Percentiles rank a stretch among this genome's conserved stretches.
Evolutionary conservation across 495 filamentous ascomycete genomes (phyloP).

Genomic region (Hypomontagnella monticulosa): DNA sequence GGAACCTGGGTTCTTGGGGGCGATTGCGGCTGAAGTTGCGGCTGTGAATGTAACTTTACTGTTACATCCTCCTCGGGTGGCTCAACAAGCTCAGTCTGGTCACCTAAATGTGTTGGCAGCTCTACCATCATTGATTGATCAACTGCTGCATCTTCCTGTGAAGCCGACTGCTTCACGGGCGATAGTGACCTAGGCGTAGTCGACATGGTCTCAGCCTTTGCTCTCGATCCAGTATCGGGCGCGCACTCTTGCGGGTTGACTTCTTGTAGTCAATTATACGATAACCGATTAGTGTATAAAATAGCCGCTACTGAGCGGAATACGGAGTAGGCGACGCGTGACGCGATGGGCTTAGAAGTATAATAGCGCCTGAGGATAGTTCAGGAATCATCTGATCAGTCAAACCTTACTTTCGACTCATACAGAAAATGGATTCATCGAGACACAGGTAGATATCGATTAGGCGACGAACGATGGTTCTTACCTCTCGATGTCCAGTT

Average conservation of each 20-base stretch:
- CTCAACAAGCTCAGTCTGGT: conserved; percentile 28
- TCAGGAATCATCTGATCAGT: conserved; percentile 21
- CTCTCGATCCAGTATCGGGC: background rate
- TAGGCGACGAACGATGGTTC: background rate
- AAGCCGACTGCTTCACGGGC: conserved; percentile 29
- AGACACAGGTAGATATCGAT: conserved; percentile 1
- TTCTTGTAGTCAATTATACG: background rate
- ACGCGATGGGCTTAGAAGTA: conserved; percentile 21
- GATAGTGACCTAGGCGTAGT: conserved; percentile 42
- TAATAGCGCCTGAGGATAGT: conserved; percentile 18
- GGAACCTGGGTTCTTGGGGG: conserved; percentile 45
- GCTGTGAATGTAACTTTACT: conserved; percentile 46
- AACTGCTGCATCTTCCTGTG: conserved; percentile 28
- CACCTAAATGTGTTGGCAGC: conserved; percentile 39
- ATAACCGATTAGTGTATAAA: conserved; percentile 21
- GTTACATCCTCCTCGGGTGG: conserved; percentile 33
- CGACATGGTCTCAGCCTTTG: conserved; percentile 34
- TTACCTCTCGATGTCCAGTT: no score
- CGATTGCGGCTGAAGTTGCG: conserved; percentile 40
- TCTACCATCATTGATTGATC: conserved; percentile 50
- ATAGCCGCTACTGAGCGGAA: conserved; percentile 27
- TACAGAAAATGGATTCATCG: conserved; percentile 10
- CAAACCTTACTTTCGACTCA: conserved; percentile 5
- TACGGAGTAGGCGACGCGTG: conserved; percentile 38
- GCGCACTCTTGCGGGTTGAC: background rate